Percentiles rank a stretch among this genome's conserved stretches.
Conservation (phyloP, 176 grass and related monocot species). For the Bonia amplexicaulis region DNA sequence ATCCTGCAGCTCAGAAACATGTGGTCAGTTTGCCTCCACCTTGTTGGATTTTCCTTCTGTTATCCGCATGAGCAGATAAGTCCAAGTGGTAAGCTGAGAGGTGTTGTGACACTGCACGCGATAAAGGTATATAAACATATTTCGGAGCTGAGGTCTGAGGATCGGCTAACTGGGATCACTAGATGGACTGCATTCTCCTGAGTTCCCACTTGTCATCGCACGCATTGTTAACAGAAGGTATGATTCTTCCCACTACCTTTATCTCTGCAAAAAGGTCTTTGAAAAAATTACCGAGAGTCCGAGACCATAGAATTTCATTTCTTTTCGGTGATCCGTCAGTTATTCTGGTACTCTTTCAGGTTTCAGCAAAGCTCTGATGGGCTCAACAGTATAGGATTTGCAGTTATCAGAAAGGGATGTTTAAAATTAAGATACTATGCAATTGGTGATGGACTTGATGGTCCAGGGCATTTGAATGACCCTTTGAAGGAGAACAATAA, state of each 20-base stretch:
- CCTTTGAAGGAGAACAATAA: conserved; percentile 50
- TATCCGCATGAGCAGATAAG: conserved; percentile 74
- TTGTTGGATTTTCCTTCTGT: conserved; percentile 33
- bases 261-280: background rate
- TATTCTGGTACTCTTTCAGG: conserved; percentile 28
- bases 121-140: conserved; percentile 46
- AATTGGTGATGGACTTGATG: conserved; percentile 31
- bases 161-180: conserved; percentile 11
- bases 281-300: background rate
- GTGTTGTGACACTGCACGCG: conserved; percentile 5
- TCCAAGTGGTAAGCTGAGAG: conserved; percentile 45
- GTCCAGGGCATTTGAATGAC: conserved; percentile 28
- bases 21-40: conserved; percentile 54
- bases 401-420: conserved; percentile 48
- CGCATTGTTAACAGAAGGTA: conserved; percentile 46
- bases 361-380: conserved; percentile 43
- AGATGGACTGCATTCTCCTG: conserved; percentile 72
- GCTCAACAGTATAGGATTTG: conserved; percentile 47
- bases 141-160: background rate
- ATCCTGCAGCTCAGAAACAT: conserved; percentile 48
- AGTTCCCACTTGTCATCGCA: conserved; percentile 43
- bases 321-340: background rate
- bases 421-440: conserved; percentile 57
- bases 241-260: background rate
- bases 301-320: background rate